Conservation (phyloP, 78 protist genomes). For the Dictyostelium intermedium region DNA sequence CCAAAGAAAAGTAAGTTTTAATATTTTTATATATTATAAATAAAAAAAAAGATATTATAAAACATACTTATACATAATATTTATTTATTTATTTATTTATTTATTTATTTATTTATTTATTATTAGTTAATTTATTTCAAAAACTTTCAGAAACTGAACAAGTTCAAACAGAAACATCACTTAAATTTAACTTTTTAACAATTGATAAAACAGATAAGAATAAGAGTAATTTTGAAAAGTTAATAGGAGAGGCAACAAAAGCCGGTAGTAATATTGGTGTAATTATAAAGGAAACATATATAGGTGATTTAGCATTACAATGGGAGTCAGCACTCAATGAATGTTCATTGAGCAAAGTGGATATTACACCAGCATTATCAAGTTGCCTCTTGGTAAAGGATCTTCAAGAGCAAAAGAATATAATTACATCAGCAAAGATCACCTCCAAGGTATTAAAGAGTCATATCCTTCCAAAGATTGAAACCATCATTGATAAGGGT, state of each 20-base stretch:
- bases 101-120: too few species aligned
- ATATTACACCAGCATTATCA: slow-evolving; percentile 62
- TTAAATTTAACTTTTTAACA: slow-evolving; percentile 9
- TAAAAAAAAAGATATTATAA: too few species aligned
- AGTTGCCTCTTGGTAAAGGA: slow-evolving; percentile 55
- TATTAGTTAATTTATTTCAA: slow-evolving; percentile 33
- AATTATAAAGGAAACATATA: slow-evolving; percentile 51
- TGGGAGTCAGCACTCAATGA: slow-evolving; percentile 42
- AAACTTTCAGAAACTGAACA: slow-evolving; percentile 5
- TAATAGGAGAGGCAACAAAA: slow-evolving; percentile 38
- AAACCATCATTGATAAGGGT: slow-evolving; percentile 70
- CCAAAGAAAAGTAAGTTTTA: slow-evolving; percentile 59
- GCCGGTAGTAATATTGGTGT: slow-evolving; percentile 59
- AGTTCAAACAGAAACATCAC: neutral
- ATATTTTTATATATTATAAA: neutral
- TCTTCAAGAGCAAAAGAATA: slow-evolving; percentile 61
- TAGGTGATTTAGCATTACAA: slow-evolving; percentile 57
- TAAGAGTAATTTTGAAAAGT: slow-evolving; percentile 44
- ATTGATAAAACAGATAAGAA: slow-evolving; percentile 37
- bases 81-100: too few species aligned
- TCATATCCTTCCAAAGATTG: slow-evolving; percentile 45
- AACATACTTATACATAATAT: too few species aligned
- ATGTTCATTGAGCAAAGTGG: slow-evolving; percentile 22
- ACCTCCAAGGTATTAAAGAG: slow-evolving; percentile 41
- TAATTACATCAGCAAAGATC: slow-evolving; percentile 66